Base-by-base conservation (phyloP, 768 basidiomycete species). In the Cystoderma amianthinum region DNA sequence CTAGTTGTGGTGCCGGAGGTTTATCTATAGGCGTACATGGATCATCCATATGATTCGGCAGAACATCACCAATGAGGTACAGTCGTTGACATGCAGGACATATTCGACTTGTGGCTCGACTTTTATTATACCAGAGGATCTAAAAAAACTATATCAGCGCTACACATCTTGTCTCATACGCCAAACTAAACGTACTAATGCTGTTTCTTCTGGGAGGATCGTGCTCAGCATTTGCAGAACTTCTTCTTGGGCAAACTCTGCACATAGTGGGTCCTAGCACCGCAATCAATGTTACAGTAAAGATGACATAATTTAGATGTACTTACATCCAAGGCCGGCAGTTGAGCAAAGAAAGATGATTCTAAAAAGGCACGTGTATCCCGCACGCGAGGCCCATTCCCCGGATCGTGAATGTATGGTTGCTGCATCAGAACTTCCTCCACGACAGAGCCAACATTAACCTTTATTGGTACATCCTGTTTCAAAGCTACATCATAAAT, bases 111-210 rank as follows among this genome's bases (percentile, higher is more conserved):
- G 67, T 72, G 4, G 70, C 58, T 2, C 88, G 74, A 53, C 83
- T 87, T 61, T 87, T 87, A 66, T 91, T 91, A 53, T 90, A 89
- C 86, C 86, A 90, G 10, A 89, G 50, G 7, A 85, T 78, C 85
- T 86, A 46, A 16, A 33, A 23, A 5, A 36, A 2, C 15, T 38
- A 5, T 41, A 23, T 19, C 22, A 24, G 5, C 39, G 32, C n/a
- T 13, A 15, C 9, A 34, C 28, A 25, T 42, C 5, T 10, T 19
- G 33, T n/a, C 39, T 18, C 36, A 16, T 11, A 5, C 7, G 36
- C 38, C 15, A 23, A 18, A 63, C 9, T 16, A 7, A 36, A 6
- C 80, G 36, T 49, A 88, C 87, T 47, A 82, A 52, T 0, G 88
- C 85, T 3, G 67, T 72, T 46, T 90, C 87, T 46, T 81, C 76